phyloP scores from a whole-genome alignment of 1,139 yeast genomes.

The Sugiyamaella grinbergsii region DNA sequence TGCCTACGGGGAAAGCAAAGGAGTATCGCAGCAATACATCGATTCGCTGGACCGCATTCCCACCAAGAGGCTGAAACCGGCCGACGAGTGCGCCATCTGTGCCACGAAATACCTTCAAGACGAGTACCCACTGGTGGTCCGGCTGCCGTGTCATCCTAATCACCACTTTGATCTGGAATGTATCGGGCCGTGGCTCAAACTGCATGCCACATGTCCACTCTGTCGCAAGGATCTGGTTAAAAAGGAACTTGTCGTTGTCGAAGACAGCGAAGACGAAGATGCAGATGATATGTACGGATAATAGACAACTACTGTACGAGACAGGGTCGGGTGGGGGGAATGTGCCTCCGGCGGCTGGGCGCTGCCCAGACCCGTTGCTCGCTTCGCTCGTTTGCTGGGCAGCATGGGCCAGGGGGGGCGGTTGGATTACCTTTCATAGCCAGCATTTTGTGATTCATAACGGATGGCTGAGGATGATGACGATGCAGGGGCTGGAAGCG shows the following conservation, averaged over 20 bases:
- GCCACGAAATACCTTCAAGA: slow-evolving; percentile 72
- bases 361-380: neutral
- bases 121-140: slow-evolving; percentile 75
- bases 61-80: slow-evolving; percentile 48
- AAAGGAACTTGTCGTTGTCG: slow-evolving; percentile 47
- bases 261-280: slow-evolving; percentile 68
- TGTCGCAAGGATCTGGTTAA: slow-evolving; percentile 74
- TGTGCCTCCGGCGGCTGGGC: neutral
- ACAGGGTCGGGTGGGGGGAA: too few species aligned
- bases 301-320: neutral
- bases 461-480: slow-evolving; percentile 7
- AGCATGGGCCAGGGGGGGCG: neutral
- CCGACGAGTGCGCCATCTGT: slow-evolving; percentile 80
- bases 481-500: slow-evolving; percentile 27
- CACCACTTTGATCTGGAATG: slow-evolving; percentile 90
- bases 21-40: slow-evolving; percentile 68
- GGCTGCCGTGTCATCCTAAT: slow-evolving; percentile 68
- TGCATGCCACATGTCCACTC: slow-evolving; percentile 82
- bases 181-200: slow-evolving; percentile 82
- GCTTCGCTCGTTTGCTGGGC: neutral
- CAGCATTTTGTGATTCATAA: slow-evolving; percentile 27
- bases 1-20: slow-evolving; percentile 41
- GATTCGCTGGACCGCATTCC: slow-evolving; percentile 77
- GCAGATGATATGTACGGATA: slow-evolving; percentile 80
- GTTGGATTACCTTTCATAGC: slow-evolving; percentile 13